Conservation (phyloP, 306 rosid species). For the Prunus campanulata region DNA sequence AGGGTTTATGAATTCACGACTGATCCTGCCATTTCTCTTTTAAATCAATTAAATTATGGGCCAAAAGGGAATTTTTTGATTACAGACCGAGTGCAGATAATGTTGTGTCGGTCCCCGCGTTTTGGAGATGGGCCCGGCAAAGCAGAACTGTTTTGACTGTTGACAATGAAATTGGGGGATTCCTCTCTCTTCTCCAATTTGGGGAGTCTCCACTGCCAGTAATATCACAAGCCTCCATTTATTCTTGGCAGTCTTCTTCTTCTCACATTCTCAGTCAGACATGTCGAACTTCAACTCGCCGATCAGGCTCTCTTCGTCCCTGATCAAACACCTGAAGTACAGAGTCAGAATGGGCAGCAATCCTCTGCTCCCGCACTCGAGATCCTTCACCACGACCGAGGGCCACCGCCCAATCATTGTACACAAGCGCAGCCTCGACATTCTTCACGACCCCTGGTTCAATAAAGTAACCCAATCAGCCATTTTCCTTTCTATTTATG, state of each 20-base stretch:
- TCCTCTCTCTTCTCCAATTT: background rate
- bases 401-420: constrained; percentile 85
- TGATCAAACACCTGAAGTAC: constrained; percentile 46
- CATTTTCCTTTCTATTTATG: background rate
- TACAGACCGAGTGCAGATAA: background rate
- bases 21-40: no score
- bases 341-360: constrained; percentile 20
- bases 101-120: background rate
- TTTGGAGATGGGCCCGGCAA: background rate
- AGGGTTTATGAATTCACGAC: no score
- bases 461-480: constrained; percentile 49
- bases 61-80: no score
- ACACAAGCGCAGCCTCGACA: constrained; percentile 92
- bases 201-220: background rate
- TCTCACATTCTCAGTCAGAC: background rate
- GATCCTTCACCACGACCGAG: constrained; percentile 75
- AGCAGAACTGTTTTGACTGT: background rate
- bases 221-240: background rate
- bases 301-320: constrained; percentile 49
- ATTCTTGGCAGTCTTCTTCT: background rate
- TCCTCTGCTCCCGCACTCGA: constrained; percentile 31
- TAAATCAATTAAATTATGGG: no score
- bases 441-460: constrained; percentile 99
- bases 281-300: constrained; percentile 57
- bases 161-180: background rate